A percentile compares a stretch with the other conserved stretches of the same genome.
Evolutionary conservation across 352 stramenopile genomes (phyloP).

Genomic region (Plasmopara viticola): DNA sequence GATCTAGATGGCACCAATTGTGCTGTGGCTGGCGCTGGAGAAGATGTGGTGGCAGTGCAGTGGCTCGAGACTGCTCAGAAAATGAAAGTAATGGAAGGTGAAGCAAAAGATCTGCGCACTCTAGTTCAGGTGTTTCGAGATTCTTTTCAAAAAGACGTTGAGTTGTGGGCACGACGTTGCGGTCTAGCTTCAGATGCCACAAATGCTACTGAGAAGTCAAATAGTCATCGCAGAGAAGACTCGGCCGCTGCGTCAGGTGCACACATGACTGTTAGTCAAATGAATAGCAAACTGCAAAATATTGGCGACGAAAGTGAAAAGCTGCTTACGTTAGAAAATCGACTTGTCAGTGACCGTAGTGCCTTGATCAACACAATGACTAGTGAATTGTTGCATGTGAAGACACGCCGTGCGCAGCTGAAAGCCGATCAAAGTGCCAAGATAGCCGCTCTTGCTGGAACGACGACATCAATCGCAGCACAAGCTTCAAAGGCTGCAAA

Average conservation of each 20-base stretch:
- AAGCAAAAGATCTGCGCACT: slow-evolving; percentile 74
- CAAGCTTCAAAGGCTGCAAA: slow-evolving; percentile 21
- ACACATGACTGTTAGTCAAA: slow-evolving; percentile 76
- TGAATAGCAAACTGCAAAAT: slow-evolving; percentile 77
- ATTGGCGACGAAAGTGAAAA: slow-evolving; percentile 70
- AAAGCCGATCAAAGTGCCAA: slow-evolving; percentile 24
- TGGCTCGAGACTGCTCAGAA: slow-evolving; percentile 58
- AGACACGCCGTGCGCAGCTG: slow-evolving; percentile 35
- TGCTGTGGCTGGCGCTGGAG: slow-evolving; percentile 21
- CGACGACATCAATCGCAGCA: slow-evolving; percentile 10
- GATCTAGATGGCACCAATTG: slow-evolving; percentile 45
- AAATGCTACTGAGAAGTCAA: slow-evolving; percentile 24
- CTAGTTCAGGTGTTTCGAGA: slow-evolving; percentile 82
- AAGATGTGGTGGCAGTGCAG: slow-evolving; percentile 15
- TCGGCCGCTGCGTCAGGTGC: slow-evolving; percentile 49
- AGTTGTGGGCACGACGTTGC: slow-evolving; percentile 54
- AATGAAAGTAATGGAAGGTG: slow-evolving; percentile 53
- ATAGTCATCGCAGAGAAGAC: slow-evolving; percentile 39
- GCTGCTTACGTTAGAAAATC: slow-evolving; percentile 52
- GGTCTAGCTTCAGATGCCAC: slow-evolving; percentile 18
- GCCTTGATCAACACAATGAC: slow-evolving; percentile 71
- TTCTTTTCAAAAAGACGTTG: slow-evolving; percentile 69
- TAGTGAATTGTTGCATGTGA: slow-evolving; percentile 53
- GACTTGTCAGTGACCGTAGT: slow-evolving; percentile 51
- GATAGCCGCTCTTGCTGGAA: slow-evolving; percentile 6